Conservation (phyloP, 257 asterid species). For the Scutellaria baicalensis region DNA sequence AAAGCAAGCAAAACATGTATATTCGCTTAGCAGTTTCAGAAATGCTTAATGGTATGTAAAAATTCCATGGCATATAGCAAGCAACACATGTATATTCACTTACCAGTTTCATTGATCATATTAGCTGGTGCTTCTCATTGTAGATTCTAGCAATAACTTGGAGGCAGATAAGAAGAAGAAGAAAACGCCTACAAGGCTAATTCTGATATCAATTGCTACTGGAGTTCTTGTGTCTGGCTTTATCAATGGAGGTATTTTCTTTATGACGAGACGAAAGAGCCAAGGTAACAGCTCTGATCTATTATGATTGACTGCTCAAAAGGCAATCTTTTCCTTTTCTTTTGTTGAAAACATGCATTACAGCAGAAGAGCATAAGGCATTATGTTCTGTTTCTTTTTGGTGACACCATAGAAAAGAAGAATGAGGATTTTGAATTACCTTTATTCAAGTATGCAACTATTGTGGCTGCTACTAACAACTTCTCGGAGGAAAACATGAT, state of each 20-base stretch:
- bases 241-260: neutral
- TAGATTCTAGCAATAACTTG: neutral
- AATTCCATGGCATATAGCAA: too few species aligned
- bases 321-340: neutral
- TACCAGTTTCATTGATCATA: too few species aligned
- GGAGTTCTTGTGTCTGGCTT: constrained; percentile 13
- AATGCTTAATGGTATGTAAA: neutral
- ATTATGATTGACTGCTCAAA: too few species aligned
- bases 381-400: too few species aligned
- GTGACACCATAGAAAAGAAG: neutral
- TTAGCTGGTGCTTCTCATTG: neutral
- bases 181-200: neutral
- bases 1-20: constrained; percentile 5
- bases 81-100: too few species aligned
- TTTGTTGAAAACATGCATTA: neutral
- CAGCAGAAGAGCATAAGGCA: too few species aligned
- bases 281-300: constrained; percentile 5
- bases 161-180: neutral
- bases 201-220: constrained; percentile 1
- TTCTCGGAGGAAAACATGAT: constrained; percentile 25
- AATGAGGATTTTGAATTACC: constrained; percentile 27
- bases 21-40: constrained; percentile 16
- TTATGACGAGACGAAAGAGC: neutral
- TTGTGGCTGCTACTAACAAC: constrained; percentile 28
- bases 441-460: constrained; percentile 13